Percentiles rank a stretch among this genome's conserved stretches.
Evolutionary conservation across 139 green algal species (phyloP).

Genomic region (Tetradesmus lagerheimii): DNA sequence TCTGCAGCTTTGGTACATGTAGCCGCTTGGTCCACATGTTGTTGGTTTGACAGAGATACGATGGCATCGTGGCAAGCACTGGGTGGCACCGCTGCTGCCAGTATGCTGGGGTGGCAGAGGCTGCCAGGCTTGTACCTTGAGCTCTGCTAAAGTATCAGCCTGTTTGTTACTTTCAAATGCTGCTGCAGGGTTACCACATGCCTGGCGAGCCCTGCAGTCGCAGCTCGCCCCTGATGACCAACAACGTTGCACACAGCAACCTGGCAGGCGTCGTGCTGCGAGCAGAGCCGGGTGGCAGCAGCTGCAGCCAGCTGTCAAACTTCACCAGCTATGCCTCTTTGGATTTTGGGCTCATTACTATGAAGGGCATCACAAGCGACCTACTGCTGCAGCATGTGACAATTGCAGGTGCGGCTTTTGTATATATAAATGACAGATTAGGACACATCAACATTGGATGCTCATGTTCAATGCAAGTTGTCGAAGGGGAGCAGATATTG

Average conservation of each 20-base stretch:
- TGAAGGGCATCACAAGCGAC: slow-evolving; percentile 52
- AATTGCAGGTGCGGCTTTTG: slow-evolving; percentile 31
- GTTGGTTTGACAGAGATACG: too few species aligned
- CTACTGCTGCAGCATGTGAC: slow-evolving; percentile 52
- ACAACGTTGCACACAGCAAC: slow-evolving; percentile 58
- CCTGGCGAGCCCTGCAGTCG: slow-evolving; percentile 23
- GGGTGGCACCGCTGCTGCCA: too few species aligned
- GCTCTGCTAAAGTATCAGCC: too few species aligned
- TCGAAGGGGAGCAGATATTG: too few species aligned
- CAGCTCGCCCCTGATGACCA: slow-evolving; percentile 26
- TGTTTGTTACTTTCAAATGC: too few species aligned
- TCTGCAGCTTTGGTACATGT: not conserved
- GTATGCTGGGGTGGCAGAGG: too few species aligned
- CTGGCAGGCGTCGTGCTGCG: slow-evolving; percentile 50
- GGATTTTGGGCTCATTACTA: slow-evolving; percentile 75
- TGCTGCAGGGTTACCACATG: slow-evolving; percentile 51
- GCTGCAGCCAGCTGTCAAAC: slow-evolving; percentile 58
- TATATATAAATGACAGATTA: too few species aligned
- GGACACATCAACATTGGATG: too few species aligned
- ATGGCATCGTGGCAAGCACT: too few species aligned
- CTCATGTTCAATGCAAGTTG: too few species aligned
- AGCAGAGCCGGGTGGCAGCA: not conserved
- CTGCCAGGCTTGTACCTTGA: too few species aligned
- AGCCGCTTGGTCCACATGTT: too few species aligned
- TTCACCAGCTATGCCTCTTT: slow-evolving; percentile 65